Evolutionary conservation across 2,329 filamentous ascomycete species (phyloP).

Genomic region (Cercospora brassicicola): DNA sequence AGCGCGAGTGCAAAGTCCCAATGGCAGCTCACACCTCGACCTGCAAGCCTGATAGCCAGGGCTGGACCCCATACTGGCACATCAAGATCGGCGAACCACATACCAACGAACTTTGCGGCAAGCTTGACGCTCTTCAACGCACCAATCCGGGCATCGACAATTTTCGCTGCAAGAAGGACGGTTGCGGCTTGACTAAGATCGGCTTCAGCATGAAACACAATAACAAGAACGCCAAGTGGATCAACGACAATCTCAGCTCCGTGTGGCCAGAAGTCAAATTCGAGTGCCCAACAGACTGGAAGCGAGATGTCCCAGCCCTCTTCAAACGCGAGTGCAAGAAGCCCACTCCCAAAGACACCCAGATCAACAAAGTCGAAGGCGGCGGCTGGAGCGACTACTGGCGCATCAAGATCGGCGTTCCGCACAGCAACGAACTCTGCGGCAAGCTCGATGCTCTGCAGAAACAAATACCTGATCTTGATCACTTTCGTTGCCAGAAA

Average conservation of each 20-base stretch:
- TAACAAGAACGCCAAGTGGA: background rate
- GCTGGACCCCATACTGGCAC: background rate
- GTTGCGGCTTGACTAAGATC: background rate
- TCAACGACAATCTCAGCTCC: background rate
- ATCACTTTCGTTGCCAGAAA: background rate
- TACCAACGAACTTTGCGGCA: background rate
- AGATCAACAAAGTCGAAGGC: background rate
- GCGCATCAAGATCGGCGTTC: constrained; percentile 5
- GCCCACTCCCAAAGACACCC: background rate
- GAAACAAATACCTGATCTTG: background rate
- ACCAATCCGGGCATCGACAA: background rate
- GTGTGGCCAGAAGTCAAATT: background rate
- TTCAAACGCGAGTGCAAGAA: background rate
- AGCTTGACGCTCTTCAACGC: background rate
- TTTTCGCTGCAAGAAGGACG: background rate
- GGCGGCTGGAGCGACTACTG: too few relatives aligned
- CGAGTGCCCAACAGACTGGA: background rate
- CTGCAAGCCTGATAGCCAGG: background rate
- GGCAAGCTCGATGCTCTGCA: background rate
- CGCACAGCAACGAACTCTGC: background rate
- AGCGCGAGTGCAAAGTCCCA: background rate
- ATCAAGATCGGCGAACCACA: constrained; percentile 1
- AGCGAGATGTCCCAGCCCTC: background rate
- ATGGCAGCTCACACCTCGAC: background rate
- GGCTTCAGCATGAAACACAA: background rate